Conservation (phyloP, 768 basidiomycete genomes). For the Candolleomyces eurysporus region DNA sequence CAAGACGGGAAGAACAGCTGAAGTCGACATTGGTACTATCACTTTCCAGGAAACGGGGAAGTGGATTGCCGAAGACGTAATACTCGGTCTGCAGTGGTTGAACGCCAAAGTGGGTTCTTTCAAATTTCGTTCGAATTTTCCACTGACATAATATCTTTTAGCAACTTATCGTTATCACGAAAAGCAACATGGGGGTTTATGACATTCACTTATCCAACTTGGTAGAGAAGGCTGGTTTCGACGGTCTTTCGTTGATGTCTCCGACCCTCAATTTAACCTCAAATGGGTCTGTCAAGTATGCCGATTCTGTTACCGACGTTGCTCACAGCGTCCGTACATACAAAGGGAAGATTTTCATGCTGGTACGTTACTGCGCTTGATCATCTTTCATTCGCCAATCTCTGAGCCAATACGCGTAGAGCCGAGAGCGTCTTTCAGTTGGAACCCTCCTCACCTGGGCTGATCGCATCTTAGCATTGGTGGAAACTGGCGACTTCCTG, state of each 20-base stretch:
- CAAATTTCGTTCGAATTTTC: background rate
- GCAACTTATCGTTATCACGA: constrained; percentile 71
- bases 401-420: constrained; percentile 36
- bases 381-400: background rate
- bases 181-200: constrained; percentile 60
- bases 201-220: constrained; percentile 56
- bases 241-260: constrained; percentile 54
- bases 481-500: constrained; percentile 85
- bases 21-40: constrained; percentile 63
- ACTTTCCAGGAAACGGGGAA: constrained; percentile 57
- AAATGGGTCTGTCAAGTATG: constrained; percentile 45
- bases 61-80: constrained; percentile 60
- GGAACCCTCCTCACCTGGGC: constrained; percentile 94
- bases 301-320: constrained; percentile 51
- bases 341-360: constrained; percentile 86
- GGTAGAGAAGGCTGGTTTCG: constrained; percentile 62
- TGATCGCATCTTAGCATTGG: constrained; percentile 81
- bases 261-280: constrained; percentile 47
- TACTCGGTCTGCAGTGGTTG: constrained; percentile 84
- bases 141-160: constrained; percentile 23
- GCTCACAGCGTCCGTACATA: constrained; percentile 76
- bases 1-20: constrained; percentile 58
- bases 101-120: constrained; percentile 75
- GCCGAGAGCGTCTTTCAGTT: constrained; percentile 63
- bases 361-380: constrained; percentile 54